A percentile compares a stretch with the other conserved stretches of the same genome.
phyloP scores from a whole-genome alignment of 2,329 filamentous ascomycete genomes.

The Myriosclerotinia duriaeana region DNA sequence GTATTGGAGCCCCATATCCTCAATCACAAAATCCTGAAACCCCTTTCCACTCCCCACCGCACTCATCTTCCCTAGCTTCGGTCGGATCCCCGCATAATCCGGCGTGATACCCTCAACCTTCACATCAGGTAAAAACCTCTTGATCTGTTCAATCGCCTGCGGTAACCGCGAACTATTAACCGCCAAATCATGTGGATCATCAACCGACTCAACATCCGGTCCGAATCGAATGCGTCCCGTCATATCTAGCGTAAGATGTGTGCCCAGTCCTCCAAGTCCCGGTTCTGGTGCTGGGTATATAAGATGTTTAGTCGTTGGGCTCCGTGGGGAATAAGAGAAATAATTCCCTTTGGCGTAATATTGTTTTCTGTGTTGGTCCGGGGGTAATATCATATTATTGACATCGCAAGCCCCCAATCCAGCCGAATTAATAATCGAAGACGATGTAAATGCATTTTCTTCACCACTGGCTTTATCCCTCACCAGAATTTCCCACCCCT shows the following conservation, averaged over 20 bases:
- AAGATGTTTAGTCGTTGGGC: constrained; percentile 67
- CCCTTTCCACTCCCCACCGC: constrained; percentile 63
- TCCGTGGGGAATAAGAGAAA: constrained; percentile 73
- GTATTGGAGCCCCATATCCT: constrained; percentile 63
- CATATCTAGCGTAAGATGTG: constrained; percentile 90
- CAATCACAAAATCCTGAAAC: constrained; percentile 83
- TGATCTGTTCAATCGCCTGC: constrained; percentile 72
- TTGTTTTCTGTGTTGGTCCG: constrained; percentile 55
- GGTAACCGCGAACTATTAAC: constrained; percentile 63
- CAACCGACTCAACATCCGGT: constrained; percentile 93
- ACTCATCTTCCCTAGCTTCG: constrained; percentile 67
- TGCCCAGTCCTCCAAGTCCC: constrained; percentile 81
- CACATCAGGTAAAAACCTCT: constrained; percentile 73
- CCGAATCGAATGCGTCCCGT: constrained; percentile 83
- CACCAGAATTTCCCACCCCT: constrained; percentile 69
- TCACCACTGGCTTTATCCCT: constrained; percentile 49
- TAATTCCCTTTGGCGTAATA: constrained; percentile 95
- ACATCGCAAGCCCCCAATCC: constrained; percentile 75
- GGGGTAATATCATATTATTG: constrained; percentile 76
- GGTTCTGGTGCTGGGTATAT: constrained; percentile 86
- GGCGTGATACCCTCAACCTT: constrained; percentile 64
- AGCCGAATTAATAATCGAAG: constrained; percentile 80
- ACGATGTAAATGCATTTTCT: constrained; percentile 62
- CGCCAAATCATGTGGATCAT: constrained; percentile 65
- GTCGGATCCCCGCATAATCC: constrained; percentile 90